Evolutionary conservation across 805 yeast genomes (phyloP), one percentile per base, ranked within the genome.

Genomic region (Wickerhamomyces mucosus): DNA sequence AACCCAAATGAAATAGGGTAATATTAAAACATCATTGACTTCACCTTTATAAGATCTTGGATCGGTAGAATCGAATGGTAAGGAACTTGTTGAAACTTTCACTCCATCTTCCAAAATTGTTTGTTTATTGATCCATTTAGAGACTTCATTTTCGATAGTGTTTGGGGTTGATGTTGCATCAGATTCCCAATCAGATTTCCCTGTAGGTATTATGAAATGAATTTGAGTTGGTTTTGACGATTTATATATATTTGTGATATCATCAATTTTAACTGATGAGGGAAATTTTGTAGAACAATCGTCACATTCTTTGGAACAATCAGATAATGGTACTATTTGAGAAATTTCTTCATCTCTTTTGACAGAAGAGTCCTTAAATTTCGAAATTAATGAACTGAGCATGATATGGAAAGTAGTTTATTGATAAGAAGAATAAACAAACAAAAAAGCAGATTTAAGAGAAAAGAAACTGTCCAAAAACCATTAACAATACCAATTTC

Each of bases 131-230:
- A 58, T 42, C 68, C 68, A 71, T n/a, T 46, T 36, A 15, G 55
- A 51, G 8, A 75, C 58, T 9, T 55, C 59, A 22, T 63, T 41
- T 23, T 75, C 68, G 22, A 79, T 59, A 0, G 75, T 61, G 4
- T 61, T 56, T 16, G 48, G 32, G 19, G 66, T 70, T 8, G 64
- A 60, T 7, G 67, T 62, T 3, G 95, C 83, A 47, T 81, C 81
- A 39, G 73, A 89, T 12, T 58, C 61, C 98, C 98, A 89, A 55
- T 89, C 94, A 0, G 70, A 51, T 42, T 76, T 75, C 9, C 92
- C 94, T 0, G 96, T 86, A 3, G 95, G 80, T 0, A 88, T 76
- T 21, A 89, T 57, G 15, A 85, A 59, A 43, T 88, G 96, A 16
- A 79, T 49, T 3, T 75, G 78, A 27, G 74, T 75, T 1, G 81